phyloP scores from a whole-genome alignment of 2,329 filamentous ascomycete genomes.

The Verticillium nonalfalfae region DNA sequence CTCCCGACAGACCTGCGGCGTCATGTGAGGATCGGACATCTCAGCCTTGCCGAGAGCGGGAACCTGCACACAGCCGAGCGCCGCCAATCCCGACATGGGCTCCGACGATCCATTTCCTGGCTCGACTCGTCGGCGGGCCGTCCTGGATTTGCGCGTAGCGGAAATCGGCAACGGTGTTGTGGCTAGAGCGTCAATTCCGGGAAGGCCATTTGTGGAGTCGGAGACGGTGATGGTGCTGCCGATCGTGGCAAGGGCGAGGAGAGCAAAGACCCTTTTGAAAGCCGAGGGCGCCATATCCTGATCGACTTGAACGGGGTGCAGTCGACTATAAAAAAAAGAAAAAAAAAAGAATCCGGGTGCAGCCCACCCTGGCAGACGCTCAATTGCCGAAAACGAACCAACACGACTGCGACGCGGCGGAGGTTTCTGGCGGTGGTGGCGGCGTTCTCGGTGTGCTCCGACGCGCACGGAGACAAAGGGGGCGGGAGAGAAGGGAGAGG shows the following conservation, averaged over 20 bases:
- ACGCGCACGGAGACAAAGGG: too few species aligned
- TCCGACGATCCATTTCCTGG: neutral
- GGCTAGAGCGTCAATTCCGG: neutral
- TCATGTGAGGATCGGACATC: constrained; percentile 5
- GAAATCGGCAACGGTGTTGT: neutral
- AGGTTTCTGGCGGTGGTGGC: too few species aligned
- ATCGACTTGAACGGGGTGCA: neutral
- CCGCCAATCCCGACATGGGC: neutral
- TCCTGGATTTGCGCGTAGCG: neutral
- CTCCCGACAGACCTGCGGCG: constrained; percentile 7
- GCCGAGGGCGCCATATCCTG: neutral
- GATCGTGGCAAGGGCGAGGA: neutral
- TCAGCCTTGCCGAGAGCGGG: constrained; percentile 3
- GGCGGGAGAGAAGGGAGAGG: neutral
- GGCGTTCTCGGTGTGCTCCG: too few species aligned
- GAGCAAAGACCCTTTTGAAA: neutral
- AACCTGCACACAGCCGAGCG: constrained; percentile 7
- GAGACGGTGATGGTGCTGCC: neutral
- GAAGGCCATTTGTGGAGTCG: neutral
- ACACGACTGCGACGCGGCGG: too few species aligned
- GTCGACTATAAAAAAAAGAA: neutral
- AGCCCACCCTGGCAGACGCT: too few species aligned
- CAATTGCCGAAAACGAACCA: too few species aligned
- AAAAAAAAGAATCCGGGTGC: too few species aligned
- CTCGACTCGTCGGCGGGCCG: neutral